Percentiles rank a stretch among this genome's conserved stretches.
Conservation (phyloP, 495 filamentous ascomycete species). For the Parathielavia appendiculata region DNA sequence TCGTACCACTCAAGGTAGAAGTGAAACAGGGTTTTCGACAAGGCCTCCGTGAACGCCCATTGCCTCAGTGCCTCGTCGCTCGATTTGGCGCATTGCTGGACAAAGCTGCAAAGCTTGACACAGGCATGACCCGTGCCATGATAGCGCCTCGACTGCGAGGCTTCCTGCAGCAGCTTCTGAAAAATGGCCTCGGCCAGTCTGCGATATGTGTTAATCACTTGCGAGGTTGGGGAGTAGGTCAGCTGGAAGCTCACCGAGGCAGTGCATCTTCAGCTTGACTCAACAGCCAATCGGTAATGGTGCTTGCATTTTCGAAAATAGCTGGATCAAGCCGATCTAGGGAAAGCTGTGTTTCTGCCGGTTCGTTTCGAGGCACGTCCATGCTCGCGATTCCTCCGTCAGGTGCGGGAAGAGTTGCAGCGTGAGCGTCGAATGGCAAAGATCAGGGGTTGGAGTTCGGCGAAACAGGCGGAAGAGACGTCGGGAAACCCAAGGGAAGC, state of each 20-base stretch:
- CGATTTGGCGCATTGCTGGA: slow-evolving; percentile 50
- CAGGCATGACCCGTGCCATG: slow-evolving; percentile 40
- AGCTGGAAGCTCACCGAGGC: slow-evolving; percentile 18
- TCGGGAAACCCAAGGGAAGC: not conserved
- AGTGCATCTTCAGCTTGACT: slow-evolving; percentile 18
- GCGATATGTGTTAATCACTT: slow-evolving; percentile 15
- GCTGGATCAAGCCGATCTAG: slow-evolving; percentile 14
- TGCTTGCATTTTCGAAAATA: slow-evolving; percentile 33
- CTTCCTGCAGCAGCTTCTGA: slow-evolving; percentile 38
- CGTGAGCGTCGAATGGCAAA: not conserved
- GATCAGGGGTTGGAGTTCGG: not conserved
- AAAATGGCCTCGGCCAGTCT: slow-evolving; percentile 34
- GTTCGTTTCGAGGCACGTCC: not conserved
- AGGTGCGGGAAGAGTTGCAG: not conserved
- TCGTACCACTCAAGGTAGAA: slow-evolving; percentile 72
- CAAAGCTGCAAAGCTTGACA: slow-evolving; percentile 50
- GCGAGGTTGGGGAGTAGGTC: not conserved
- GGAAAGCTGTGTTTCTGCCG: not conserved
- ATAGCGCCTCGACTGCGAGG: slow-evolving; percentile 39
- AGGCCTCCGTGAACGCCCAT: slow-evolving; percentile 47
- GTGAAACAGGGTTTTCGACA: slow-evolving; percentile 58
- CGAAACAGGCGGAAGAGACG: not conserved
- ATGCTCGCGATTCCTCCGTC: slow-evolving; percentile 12
- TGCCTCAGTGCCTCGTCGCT: slow-evolving; percentile 31
- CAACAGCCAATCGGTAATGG: slow-evolving; percentile 31